Conservation (phyloP, 768 basidiomycete genomes). For the Boletus sensibilis region DNA sequence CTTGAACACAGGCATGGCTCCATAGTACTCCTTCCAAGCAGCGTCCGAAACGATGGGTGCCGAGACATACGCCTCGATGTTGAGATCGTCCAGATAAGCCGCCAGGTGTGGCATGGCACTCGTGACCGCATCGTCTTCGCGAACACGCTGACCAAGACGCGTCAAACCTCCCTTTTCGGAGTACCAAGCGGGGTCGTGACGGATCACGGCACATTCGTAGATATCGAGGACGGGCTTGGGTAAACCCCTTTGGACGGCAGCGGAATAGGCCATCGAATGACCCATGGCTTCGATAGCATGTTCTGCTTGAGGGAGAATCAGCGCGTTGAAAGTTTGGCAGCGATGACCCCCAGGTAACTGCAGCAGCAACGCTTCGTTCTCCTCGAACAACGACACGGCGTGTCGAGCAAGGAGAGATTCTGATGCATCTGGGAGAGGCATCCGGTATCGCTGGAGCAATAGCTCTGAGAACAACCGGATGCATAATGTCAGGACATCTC, state of each 20-base stretch:
- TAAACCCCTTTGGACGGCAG: constrained; percentile 43
- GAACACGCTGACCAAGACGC: constrained; percentile 45
- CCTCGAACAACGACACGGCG: constrained; percentile 44
- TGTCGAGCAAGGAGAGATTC: constrained; percentile 57
- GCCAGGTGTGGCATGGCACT: constrained; percentile 33
- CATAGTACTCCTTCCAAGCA: constrained; percentile 48
- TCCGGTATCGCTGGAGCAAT: constrained; percentile 50
- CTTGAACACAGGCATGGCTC: constrained; percentile 40
- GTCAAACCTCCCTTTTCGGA: neutral
- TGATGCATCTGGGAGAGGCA: constrained; percentile 44
- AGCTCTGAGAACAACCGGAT: constrained; percentile 62
- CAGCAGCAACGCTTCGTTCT: constrained; percentile 42
- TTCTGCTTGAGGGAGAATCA: constrained; percentile 57
- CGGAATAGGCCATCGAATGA: constrained; percentile 59
- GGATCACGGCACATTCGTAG: constrained; percentile 46
- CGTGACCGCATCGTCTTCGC: constrained; percentile 43
- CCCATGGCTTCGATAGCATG: constrained; percentile 58
- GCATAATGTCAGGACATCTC: constrained; percentile 49
- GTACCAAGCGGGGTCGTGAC: constrained; percentile 4
- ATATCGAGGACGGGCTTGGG: constrained; percentile 52
- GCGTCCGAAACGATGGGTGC: constrained; percentile 26
- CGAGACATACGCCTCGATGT: constrained; percentile 47
- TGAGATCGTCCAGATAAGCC: constrained; percentile 41
- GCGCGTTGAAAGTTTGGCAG: constrained; percentile 42
- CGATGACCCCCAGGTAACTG: constrained; percentile 31